Percentiles rank a stretch among this genome's conserved stretches.
Conservation (phyloP, 169 alveolate species). For the Plasmodium reichenowi region DNA sequence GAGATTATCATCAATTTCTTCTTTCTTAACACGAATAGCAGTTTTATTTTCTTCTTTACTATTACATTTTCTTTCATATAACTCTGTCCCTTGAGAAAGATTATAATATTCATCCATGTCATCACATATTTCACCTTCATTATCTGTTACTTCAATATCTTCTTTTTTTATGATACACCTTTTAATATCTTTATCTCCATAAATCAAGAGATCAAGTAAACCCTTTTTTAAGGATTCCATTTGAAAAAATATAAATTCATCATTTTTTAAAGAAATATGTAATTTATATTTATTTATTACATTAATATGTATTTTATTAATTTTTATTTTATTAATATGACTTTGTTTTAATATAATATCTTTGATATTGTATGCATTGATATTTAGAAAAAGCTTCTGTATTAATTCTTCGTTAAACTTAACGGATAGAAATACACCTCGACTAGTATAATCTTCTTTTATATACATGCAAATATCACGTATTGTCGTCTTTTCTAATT, state of each 20-base stretch:
- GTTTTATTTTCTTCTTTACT: neutral
- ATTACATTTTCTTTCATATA: neutral
- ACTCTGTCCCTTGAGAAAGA: no score
- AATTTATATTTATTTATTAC: conserved; percentile 83
- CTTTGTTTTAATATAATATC: conserved; percentile 88
- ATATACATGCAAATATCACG: conserved; percentile 89
- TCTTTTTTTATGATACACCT: conserved; percentile 92
- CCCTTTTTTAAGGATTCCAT: conserved; percentile 85
- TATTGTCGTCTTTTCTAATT: conserved; percentile 91
- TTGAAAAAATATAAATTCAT: conserved; percentile 84
- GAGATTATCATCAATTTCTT: neutral
- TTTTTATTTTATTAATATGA: conserved; percentile 87
- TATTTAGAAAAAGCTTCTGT: conserved; percentile 87
- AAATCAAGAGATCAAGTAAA: conserved; percentile 82
- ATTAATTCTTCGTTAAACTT: conserved; percentile 91
- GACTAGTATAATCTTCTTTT: conserved; percentile 93
- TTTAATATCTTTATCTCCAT: conserved; percentile 85
- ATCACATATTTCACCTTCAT: conserved; percentile 7
- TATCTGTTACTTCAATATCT: conserved; percentile 81
- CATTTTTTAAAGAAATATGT: conserved; percentile 79
- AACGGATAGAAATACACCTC: conserved; percentile 91
- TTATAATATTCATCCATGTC: neutral
- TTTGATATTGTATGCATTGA: conserved; percentile 89
- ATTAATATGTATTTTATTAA: conserved; percentile 83
- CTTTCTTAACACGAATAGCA: neutral